Conservation (phyloP, 495 filamentous ascomycete species). For the Penicillium psychrofluorescens region DNA sequence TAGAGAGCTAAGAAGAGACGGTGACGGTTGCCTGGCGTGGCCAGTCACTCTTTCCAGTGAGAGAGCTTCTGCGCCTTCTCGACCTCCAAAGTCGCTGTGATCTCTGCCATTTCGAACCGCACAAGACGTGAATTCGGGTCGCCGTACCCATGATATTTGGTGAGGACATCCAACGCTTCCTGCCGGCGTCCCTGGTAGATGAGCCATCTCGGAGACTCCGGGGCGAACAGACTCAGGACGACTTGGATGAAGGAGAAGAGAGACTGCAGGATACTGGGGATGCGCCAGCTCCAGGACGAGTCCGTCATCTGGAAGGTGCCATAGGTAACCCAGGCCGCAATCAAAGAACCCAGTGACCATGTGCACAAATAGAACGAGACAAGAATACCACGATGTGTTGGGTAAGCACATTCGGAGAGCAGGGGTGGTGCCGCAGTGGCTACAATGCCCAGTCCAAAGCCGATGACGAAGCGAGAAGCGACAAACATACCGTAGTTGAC, state of each 20-base stretch:
- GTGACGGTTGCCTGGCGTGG: conserved; percentile 61
- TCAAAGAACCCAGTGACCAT: conserved; percentile 46
- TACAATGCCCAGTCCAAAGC: conserved; percentile 41
- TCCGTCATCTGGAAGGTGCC: conserved; percentile 16
- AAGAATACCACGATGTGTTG: conserved; percentile 22
- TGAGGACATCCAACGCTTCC: conserved; percentile 29
- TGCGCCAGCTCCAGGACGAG: conserved; percentile 36
- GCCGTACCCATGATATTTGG: conserved; percentile 23
- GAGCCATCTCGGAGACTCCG: conserved; percentile 29
- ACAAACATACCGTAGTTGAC: conserved; percentile 41
- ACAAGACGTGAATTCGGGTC: conserved; percentile 15
- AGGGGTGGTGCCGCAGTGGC: conserved; percentile 22
- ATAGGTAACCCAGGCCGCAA: conserved; percentile 17
- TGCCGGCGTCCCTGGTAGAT: conserved; percentile 29
- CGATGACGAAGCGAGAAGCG: conserved; percentile 38
- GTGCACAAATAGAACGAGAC: conserved; percentile 19
- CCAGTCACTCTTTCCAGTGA: conserved; percentile 49
- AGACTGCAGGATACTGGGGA: conserved; percentile 23
- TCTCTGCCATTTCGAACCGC: conserved; percentile 24
- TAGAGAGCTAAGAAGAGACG: conserved; percentile 49
- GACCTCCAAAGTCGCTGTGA: conserved; percentile 20
- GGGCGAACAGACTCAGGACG: conserved; percentile 27
- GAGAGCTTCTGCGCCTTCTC: conserved; percentile 26
- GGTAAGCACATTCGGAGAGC: conserved; percentile 26
- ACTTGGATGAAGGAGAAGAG: conserved; percentile 27